A percentile compares a stretch with the other conserved stretches of the same genome.
phyloP scores from a whole-genome alignment of 352 stramenopile species.

The Phytophthora capsici region DNA sequence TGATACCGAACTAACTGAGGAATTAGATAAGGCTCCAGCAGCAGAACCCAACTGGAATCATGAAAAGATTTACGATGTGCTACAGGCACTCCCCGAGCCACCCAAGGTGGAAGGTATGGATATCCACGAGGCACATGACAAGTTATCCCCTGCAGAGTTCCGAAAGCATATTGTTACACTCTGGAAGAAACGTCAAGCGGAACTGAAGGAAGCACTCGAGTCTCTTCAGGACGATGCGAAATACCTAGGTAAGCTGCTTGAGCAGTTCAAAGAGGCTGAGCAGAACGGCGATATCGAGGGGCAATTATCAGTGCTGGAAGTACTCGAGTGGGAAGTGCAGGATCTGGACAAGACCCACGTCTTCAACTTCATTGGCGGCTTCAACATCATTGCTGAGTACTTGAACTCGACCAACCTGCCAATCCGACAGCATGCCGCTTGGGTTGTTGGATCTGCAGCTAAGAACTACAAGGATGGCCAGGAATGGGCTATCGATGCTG shows the following conservation, averaged over 20 bases:
- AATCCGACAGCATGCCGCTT: constrained; percentile 65
- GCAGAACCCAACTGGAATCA: constrained; percentile 79
- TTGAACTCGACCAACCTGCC: constrained; percentile 75
- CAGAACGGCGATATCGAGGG: constrained; percentile 49
- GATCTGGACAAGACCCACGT: constrained; percentile 89
- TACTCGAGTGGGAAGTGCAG: constrained; percentile 89
- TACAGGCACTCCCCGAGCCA: constrained; percentile 78
- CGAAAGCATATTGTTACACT: constrained; percentile 74
- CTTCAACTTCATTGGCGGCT: constrained; percentile 88
- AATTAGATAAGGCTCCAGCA: constrained; percentile 38
- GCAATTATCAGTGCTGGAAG: constrained; percentile 65
- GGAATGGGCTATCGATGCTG: constrained; percentile 80
- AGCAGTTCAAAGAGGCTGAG: constrained; percentile 72
- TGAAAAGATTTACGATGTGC: constrained; percentile 87
- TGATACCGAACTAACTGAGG: neutral
- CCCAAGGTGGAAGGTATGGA: constrained; percentile 79
- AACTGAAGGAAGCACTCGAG: constrained; percentile 80
- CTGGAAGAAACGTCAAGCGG: constrained; percentile 83
- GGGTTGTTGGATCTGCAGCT: constrained; percentile 75
- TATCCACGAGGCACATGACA: constrained; percentile 74
- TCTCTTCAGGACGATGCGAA: constrained; percentile 85
- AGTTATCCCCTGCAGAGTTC: constrained; percentile 75
- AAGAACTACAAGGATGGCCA: constrained; percentile 89
- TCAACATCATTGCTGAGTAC: constrained; percentile 71
- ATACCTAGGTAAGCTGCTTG: constrained; percentile 75